Base-by-base conservation (phyloP, 805 yeast species). In the Ogataea pignaliae region DNA sequence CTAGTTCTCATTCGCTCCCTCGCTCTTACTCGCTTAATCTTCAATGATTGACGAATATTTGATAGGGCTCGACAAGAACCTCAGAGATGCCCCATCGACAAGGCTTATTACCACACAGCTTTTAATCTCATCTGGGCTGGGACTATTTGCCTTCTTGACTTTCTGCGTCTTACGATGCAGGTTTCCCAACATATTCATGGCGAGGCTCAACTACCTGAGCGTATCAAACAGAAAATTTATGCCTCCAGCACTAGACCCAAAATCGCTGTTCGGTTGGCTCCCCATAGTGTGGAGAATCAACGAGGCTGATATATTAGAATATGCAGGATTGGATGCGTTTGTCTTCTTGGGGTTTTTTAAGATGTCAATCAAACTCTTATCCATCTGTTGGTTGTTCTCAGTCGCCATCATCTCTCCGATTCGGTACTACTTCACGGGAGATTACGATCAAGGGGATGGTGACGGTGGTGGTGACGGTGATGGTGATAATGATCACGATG, bases 251-350 rank as follows among this genome's bases (percentile, higher is more conserved):
- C 68, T 87, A 15, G 81, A 86, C 6, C 52, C 68, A 37, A 62
- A 61, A 33, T 72, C 87, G 2, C 60, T 85, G 11, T 84, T 89
- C 54, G 89, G 90, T 2, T 91, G 98, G 97, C 71, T 90, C 9
- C 76, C 81, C 0, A 76, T 80, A 0, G 66, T 91, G 12, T 77
- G 76, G 58, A 63, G 64, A 11, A 80, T 90, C 15, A 70, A 74
- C 21, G 98, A 91, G 53, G 72, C 76, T 13, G 89, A 88, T 45
- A 76, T 93, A 2, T 71, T 91, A 40, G 91, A 88, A 48, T 84
- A 83, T 56, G 96, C 97, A 2, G 99, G 99, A 0, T 66, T 91
- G 36, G 99, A 91, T 66, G 97, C 97, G 0, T 89, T 78, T 65
- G 98, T 93, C 39, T 91, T 87, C 57, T 66, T 91, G 29, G 89